Evolutionary conservation across 2,329 filamentous ascomycete genomes (phyloP).

Genomic region (Chaetomiaceae sp.): DNA sequence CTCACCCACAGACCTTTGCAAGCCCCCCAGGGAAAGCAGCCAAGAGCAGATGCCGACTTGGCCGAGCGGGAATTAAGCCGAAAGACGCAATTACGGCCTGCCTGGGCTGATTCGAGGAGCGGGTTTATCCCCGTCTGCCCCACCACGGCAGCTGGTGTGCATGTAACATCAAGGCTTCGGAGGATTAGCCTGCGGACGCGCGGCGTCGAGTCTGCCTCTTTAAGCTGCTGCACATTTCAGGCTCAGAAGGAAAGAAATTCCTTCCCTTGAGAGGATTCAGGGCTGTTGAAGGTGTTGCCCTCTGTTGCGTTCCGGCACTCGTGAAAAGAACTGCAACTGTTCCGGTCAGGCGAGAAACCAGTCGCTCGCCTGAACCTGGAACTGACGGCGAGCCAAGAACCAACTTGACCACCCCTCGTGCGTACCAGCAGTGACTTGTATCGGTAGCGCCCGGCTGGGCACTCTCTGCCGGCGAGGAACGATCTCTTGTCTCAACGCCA

Average conservation of each 20-base stretch:
- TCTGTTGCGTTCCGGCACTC: too few relatives aligned
- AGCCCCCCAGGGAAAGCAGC: not conserved
- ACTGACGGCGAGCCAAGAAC: not conserved
- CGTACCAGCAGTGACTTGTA: not conserved
- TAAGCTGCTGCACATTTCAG: not conserved
- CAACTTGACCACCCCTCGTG: too few relatives aligned
- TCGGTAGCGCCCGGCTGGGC: constrained; percentile 12
- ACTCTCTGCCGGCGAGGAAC: not conserved
- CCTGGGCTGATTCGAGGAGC: not conserved
- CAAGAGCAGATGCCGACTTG: constrained; percentile 12
- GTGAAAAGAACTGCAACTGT: too few relatives aligned
- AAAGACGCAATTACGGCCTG: not conserved
- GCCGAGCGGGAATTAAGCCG: constrained; percentile 14
- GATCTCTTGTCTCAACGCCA: constrained; percentile 15
- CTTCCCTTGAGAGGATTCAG: too few relatives aligned
- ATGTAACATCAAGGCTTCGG: constrained; percentile 5
- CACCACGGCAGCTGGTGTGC: constrained; percentile 5
- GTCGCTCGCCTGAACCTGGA: too few relatives aligned
- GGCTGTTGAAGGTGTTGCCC: too few relatives aligned
- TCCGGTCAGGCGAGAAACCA: too few relatives aligned
- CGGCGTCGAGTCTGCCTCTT: not conserved
- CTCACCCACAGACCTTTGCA: not conserved
- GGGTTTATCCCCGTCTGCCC: constrained; percentile 6
- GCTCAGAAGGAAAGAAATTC: too few relatives aligned
- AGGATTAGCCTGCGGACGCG: not conserved